phyloP scores from a whole-genome alignment of 164 flowering plant species.

The Malania oleifera region DNA sequence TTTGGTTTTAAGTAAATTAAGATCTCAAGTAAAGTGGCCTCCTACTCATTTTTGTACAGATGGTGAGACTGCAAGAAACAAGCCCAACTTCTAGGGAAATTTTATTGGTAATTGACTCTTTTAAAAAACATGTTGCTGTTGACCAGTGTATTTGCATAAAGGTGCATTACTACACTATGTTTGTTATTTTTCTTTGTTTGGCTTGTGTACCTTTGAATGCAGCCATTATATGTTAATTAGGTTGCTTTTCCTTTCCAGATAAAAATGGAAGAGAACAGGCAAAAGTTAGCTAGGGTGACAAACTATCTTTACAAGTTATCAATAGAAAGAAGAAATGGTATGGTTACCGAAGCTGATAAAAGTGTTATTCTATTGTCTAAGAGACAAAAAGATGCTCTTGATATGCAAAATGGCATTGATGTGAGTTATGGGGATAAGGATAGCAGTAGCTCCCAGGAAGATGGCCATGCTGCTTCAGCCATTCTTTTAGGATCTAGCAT shows the following conservation, averaged over 20 bases:
- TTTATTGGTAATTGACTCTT: conserved; percentile 47
- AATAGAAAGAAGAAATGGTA: conserved; percentile 33
- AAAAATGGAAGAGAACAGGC: conserved; percentile 67
- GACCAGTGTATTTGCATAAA: conserved; percentile 43
- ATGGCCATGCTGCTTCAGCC: conserved; percentile 59
- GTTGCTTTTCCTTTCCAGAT: conserved; percentile 40
- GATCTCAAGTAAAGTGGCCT: not conserved
- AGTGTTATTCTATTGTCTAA: conserved; percentile 46
- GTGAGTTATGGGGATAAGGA: conserved; percentile 42
- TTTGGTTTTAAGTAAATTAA: not conserved
- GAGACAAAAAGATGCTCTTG: conserved; percentile 73
- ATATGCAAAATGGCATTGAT: conserved; percentile 55
- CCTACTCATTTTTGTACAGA: conserved; percentile 25
- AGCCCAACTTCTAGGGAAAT: conserved; percentile 25
- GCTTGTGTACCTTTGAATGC: conserved; percentile 1
- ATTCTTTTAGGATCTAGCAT: conserved; percentile 64
- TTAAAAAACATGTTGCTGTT: conserved; percentile 53
- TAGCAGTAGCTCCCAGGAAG: conserved; percentile 49
- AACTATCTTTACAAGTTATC: conserved; percentile 37
- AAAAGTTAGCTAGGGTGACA: conserved; percentile 48
- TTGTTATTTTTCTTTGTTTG: not conserved
- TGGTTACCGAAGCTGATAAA: conserved; percentile 15
- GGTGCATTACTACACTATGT: conserved; percentile 33
- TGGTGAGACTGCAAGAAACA: conserved; percentile 23
- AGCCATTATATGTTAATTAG: not conserved